Evolutionary conservation across 108 stramenopile species (phyloP), one percentile per base, ranked within the genome.

Genomic region (Mediolabrus comicus): DNA sequence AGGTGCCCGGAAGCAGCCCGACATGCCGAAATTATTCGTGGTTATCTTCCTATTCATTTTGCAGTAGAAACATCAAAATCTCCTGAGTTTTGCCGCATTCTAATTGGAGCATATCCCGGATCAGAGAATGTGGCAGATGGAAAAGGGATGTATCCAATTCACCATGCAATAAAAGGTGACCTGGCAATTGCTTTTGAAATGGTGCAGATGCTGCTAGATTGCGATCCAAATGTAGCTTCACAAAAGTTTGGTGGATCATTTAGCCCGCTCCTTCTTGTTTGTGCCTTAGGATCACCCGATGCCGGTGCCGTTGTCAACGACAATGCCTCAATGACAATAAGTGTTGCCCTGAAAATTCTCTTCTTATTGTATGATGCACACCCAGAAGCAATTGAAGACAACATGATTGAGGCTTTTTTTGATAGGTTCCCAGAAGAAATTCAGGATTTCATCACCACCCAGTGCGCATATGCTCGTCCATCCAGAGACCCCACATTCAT

Each of bases 41-140:
- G 59, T 19, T 2, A 33, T 33, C 59, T 60, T 9, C 59, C 59
- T 22, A 32, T 60, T 60, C 59, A 60, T 60, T 7, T 29, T 33
- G 59, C 59, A 11, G 11, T 41, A n/a, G n/a, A n/a, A 14, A 41
- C 12, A 14, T 41, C 11, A 11, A 41, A 41, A 41, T 14, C 39
- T 41, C 39, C 39, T 14, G 11, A 11, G n/a, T n/a, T n/a, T n/a
- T n/a, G n/a, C n/a, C n/a, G n/a, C n/a, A n/a, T n/a, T n/a, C n/a
- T n/a, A n/a, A n/a, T n/a, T n/a, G n/a, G n/a, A n/a, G n/a, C n/a
- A n/a, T n/a, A n/a, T n/a, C n/a, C n/a, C n/a, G n/a, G n/a, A n/a
- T n/a, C n/a, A n/a, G n/a, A n/a, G n/a, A n/a, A n/a, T n/a, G n/a
- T n/a, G n/a, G n/a, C n/a, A n/a, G n/a, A n/a, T n/a, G n/a, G n/a